These are phyloP conservation scores for Tirmania nivea DNA, from an alignment of 495 filamentous ascomycete species.

Conservation along the genomic window DNA sequence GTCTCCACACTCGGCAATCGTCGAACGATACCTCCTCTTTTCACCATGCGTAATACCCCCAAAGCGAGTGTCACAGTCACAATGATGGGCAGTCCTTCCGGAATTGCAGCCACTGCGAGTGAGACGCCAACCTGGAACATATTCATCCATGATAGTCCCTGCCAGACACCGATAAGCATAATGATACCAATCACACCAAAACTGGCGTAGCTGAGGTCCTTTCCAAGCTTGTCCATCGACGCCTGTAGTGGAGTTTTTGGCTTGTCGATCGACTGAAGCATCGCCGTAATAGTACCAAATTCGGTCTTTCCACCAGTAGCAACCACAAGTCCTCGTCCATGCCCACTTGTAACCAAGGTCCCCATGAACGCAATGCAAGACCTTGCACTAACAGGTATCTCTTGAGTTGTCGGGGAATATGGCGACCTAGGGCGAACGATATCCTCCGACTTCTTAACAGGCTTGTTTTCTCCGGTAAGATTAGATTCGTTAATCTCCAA, in stretches of 20 bases:
- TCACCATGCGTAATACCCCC: conserved; percentile 88
- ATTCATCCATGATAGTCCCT: conserved; percentile 72
- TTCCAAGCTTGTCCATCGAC: conserved; percentile 90
- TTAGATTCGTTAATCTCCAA: conserved; percentile 93
- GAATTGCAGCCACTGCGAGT: conserved; percentile 88
- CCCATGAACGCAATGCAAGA: conserved; percentile 81
- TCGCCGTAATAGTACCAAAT: conserved; percentile 89
- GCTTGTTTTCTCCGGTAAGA: conserved; percentile 89
- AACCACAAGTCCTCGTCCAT: conserved; percentile 88
- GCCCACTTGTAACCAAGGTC: conserved; percentile 83
- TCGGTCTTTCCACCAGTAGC: conserved; percentile 80
- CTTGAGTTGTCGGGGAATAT: conserved; percentile 11
- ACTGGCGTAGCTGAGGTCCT: conserved; percentile 85
- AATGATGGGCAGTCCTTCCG: conserved; percentile 91
- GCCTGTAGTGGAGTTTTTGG: conserved; percentile 81
- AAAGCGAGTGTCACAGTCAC: conserved; percentile 91
- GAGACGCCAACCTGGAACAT: conserved; percentile 98
- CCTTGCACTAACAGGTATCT: conserved; percentile 16
- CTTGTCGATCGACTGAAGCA: conserved; percentile 80
- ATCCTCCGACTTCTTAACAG: conserved; percentile 55
- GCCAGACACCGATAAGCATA: conserved; percentile 64
- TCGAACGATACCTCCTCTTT: conserved; percentile 77
- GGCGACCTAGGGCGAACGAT: conserved; percentile 27
- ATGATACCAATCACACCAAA: conserved; percentile 90
- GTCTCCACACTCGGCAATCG: conserved; percentile 92